Evolutionary conservation across 2,329 filamentous ascomycete species (phyloP), one percentile per base, ranked within the genome.

Genomic region (Colletotrichum graminicola): DNA sequence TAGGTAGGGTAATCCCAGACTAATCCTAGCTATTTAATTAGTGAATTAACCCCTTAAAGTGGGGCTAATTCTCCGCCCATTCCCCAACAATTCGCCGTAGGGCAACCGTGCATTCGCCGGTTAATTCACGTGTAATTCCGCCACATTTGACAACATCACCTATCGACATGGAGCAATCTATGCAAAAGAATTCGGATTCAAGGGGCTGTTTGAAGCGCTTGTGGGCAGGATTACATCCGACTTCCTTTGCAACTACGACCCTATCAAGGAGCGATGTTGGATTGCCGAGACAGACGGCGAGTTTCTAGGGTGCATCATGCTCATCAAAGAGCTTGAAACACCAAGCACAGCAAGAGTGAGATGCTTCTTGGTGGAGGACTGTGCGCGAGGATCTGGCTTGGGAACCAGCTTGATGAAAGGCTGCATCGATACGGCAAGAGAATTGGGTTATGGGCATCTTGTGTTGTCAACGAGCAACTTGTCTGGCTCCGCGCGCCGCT

Each of bases 301-400:
- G 5, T 79, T 79, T 45, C 55, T 75, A 1, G 77, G 78, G 7
- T 76, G 74, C 60, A 66, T 79, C 26, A 73, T 76, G n/a, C 60
- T 79, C 1, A 61, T 75, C 49, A 73, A 72, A 10, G 74, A 77
- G 32, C 56, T 34, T 3, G 52, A 36, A 36, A 72, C 39, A n/a
- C 34, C 18, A 39, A 65, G 14, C 12, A 73, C 63, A 14, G 77
- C 76, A 14, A 74, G 74, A n/a, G 61, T 78, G 11, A 74, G 78
- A 2, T 71, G 76, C 2, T 74, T 78, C 7, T 32, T 78, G 0
- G 77, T 79, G 11, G 75, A 77, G 41, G 61, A 68, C 3, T 47
- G 41, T 0, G 74, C 75, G 5, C 64, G 76, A 10, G 76, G 76
- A 0, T 45, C 75, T 14, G 76, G 76, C 0, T n/a, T 77, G 0